Evolutionary conservation across 768 basidiomycete species (phyloP), one percentile per base, ranked within the genome.

Genomic region (Hypsizygus marmoreus): DNA sequence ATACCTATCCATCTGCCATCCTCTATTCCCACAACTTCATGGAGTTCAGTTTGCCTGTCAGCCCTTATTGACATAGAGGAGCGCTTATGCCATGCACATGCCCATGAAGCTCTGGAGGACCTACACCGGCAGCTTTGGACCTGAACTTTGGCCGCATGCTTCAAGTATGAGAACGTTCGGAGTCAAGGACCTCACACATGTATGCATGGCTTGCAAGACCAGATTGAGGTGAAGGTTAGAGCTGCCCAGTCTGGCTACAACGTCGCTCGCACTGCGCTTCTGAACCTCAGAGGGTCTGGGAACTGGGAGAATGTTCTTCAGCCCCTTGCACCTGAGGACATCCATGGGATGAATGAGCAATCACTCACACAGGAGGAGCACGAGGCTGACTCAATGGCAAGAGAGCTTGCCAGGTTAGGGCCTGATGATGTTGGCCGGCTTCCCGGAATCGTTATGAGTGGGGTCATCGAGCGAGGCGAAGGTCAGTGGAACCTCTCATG

Each of bases 1-100:
- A n/a, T n/a, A n/a, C 31, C 38, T 2, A 42, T 62, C 2, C 50
- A 45, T 11, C 47, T 62, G 2, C 58, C 60, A 6, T 54, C 54
- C 6, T 28, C 40, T 4, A 46, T 59, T 32, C 2, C 22, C 10
- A 7, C 40, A 25, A 29, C 24, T 10, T 8, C 17, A 14, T 24
- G 23, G 11, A 17, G 30, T 4, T 8, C 16, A 10, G 23, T 44
- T 4, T 56, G 49, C 30, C 12, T 34, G 14, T 9, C 25, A n/a
- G 43, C 23, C 42, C 17, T 57, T 14, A 8, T 29, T 11, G 24
- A 36, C 16, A 54, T 51, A n/a, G 53, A 58, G 38, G 44, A 44
- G 14, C 42, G 41, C 2, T 45, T 58, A 8, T 43, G 49, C 6
- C 17, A 37, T 14, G 51, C 51, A 4, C 55, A 58, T 36, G 39